phyloP scores from a whole-genome alignment of 2,329 filamentous ascomycete genomes.

The Paraphoma chrysanthemicola region DNA sequence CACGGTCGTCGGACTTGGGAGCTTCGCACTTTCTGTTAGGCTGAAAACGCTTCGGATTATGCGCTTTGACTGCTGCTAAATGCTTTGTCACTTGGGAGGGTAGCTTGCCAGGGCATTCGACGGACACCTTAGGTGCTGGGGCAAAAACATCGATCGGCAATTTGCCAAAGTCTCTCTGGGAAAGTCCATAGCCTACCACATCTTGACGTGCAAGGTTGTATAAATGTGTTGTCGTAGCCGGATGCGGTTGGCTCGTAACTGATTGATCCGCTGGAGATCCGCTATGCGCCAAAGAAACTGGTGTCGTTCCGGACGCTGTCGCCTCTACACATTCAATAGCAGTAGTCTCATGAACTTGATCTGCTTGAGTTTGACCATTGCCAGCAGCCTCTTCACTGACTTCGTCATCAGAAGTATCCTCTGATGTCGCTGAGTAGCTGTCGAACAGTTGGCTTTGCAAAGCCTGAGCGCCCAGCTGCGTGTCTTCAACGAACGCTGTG shows the following conservation, averaged over 20 bases:
- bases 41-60: slow-evolving; percentile 41
- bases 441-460: slow-evolving; percentile 52
- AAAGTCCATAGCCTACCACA: not conserved
- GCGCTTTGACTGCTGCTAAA: slow-evolving; percentile 33
- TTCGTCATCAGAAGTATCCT: slow-evolving; percentile 16
- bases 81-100: slow-evolving; percentile 39
- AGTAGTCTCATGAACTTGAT: not conserved
- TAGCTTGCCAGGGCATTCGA: slow-evolving; percentile 17
- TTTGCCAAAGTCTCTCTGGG: slow-evolving; percentile 20
- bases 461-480: slow-evolving; percentile 50
- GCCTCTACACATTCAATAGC: not conserved
- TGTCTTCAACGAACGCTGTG: slow-evolving; percentile 50
- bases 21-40: slow-evolving; percentile 52
- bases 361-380: not conserved
- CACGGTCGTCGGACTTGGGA: slow-evolving; percentile 70
- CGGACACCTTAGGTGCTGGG: slow-evolving; percentile 30
- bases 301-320: not conserved
- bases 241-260: not conserved
- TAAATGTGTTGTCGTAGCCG: not conserved
- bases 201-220: too few relatives aligned
- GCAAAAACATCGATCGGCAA: slow-evolving; percentile 33
- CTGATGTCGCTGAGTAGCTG: slow-evolving; percentile 23
- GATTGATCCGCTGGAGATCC: not conserved
- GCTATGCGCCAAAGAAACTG: not conserved
- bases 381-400: not conserved